Base-by-base conservation (phyloP, 2,329 filamentous ascomycete species). In the Scedosporium boydii region DNA sequence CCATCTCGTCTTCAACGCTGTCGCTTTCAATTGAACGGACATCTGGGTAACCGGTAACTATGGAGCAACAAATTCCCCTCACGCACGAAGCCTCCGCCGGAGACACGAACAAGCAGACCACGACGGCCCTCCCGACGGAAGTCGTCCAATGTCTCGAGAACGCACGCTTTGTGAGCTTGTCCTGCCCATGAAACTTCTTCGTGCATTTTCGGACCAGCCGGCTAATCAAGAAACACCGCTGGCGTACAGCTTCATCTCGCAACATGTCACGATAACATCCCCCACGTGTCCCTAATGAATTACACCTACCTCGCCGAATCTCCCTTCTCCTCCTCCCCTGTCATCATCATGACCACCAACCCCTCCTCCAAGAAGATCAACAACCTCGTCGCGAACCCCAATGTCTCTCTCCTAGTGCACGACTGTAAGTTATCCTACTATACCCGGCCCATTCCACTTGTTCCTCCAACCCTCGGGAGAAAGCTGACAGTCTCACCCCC, bases 211-310 rank as follows among this genome's bases (percentile, higher is more conserved):
- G 58, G 53, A 41, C 14, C 41, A 57, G 60, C 27, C n/a, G 14
- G 27, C 62, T 65, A 27, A 65, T 38, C 16, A 16, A 48, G 56
- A 26, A 9, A 59, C 57, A n/a, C 16, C 16, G 23, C 56, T 58
- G 41, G 68, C 29, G 14, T 9, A 6, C 70, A 96, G 92, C 91
- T 99, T 68, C 95, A 99, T 76, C 88, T 99, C 61, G 93, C 95
- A 69, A 99, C 95, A 63, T 96, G 90, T 74, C 86, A 86, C 68
- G 82, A 89, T 68, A 89, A 95, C 70, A 81, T 87, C 66, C 95
- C 95, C 9, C 91, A 98, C 74, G 91, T 98, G 67, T 96, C 92
- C 44, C 86, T 99, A 67, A 99, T 99, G 95, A 97, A 96, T 80
- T 98, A 98, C 80, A 98, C 95, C 71, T 98, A 97, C 77, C 88